A percentile compares a stretch with the other conserved stretches of the same genome.
Evolutionary conservation across 495 filamentous ascomycete species (phyloP).

Genomic region (Penicillium roqueforti): DNA sequence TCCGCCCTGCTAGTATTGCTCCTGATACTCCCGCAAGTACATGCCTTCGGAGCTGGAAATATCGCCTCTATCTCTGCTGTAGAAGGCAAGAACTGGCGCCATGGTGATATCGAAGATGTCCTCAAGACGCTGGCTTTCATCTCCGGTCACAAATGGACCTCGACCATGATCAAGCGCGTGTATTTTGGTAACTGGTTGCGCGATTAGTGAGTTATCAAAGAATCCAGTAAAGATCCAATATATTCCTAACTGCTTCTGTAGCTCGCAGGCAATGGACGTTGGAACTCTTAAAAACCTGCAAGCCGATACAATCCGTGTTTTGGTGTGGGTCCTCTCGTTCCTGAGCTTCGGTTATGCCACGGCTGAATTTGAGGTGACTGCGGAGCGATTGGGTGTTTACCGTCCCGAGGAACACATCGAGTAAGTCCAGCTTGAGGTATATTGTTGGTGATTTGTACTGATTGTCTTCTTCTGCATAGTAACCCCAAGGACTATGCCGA

Average conservation of each 20-base stretch:
- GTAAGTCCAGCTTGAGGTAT: slow-evolving; percentile 23
- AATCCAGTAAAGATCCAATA: neutral
- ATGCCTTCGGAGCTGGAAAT: slow-evolving; percentile 89
- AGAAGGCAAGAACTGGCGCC: slow-evolving; percentile 93
- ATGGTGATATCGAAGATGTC: slow-evolving; percentile 96
- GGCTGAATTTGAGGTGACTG: slow-evolving; percentile 91
- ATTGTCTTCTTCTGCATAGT: slow-evolving; percentile 18
- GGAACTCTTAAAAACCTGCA: slow-evolving; percentile 86
- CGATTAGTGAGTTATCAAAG: slow-evolving; percentile 36
- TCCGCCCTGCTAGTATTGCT: slow-evolving; percentile 51
- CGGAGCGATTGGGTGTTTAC: slow-evolving; percentile 86
- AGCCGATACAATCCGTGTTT: slow-evolving; percentile 81
- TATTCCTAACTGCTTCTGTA: slow-evolving; percentile 24
- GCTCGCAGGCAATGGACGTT: slow-evolving; percentile 88
- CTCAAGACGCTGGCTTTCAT: slow-evolving; percentile 86
- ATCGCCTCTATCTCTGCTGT: slow-evolving; percentile 91
- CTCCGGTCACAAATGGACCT: slow-evolving; percentile 90
- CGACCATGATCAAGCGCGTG: slow-evolving; percentile 79
- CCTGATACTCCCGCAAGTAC: slow-evolving; percentile 45
- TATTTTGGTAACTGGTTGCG: slow-evolving; percentile 74
- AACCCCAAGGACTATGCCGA: slow-evolving; percentile 92
- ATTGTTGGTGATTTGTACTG: neutral
- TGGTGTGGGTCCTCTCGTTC: slow-evolving; percentile 90
- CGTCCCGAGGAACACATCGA: slow-evolving; percentile 93
- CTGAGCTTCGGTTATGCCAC: slow-evolving; percentile 96